Evolutionary conservation across 495 filamentous ascomycete genomes (phyloP).

Genomic region (Aspergillus conjunctus): DNA sequence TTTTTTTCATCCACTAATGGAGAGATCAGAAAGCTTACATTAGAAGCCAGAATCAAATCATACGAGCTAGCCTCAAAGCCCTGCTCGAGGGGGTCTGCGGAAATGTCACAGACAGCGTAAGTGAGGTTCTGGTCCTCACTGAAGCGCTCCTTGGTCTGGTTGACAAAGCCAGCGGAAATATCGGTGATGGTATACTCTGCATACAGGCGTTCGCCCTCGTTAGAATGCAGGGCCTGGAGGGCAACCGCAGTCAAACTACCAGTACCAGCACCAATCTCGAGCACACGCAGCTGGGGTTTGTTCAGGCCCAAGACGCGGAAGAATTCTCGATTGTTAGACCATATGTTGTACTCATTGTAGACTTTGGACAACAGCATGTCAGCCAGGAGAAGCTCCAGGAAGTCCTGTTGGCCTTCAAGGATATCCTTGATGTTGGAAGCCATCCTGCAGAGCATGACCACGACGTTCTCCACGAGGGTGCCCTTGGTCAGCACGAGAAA

Average conservation of each 20-base stretch:
- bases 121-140: constrained; percentile 38
- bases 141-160: constrained; percentile 45
- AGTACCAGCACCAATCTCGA: constrained; percentile 53
- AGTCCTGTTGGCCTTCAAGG: neutral
- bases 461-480: too few relatives aligned
- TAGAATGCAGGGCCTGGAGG: neutral
- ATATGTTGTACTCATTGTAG: constrained; percentile 23
- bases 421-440: too few relatives aligned
- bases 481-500: too few relatives aligned
- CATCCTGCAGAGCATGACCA: too few relatives aligned
- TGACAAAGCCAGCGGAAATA: constrained; percentile 50
- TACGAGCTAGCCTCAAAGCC: constrained; percentile 48
- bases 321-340: constrained; percentile 23
- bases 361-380: constrained; percentile 2
- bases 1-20: neutral
- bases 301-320: constrained; percentile 32
- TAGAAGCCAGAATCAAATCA: constrained; percentile 55
- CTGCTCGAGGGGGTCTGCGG: constrained; percentile 46
- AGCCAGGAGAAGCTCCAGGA: neutral
- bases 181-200: constrained; percentile 36
- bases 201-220: neutral
- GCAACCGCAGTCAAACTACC: constrained; percentile 35
- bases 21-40: constrained; percentile 7
- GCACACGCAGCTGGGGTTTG: constrained; percentile 43
- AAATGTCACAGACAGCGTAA: constrained; percentile 39